Percentiles rank a stretch among this genome's conserved stretches.
Evolutionary conservation across 495 filamentous ascomycete genomes (phyloP).

Genomic region (Tuber brumale): DNA sequence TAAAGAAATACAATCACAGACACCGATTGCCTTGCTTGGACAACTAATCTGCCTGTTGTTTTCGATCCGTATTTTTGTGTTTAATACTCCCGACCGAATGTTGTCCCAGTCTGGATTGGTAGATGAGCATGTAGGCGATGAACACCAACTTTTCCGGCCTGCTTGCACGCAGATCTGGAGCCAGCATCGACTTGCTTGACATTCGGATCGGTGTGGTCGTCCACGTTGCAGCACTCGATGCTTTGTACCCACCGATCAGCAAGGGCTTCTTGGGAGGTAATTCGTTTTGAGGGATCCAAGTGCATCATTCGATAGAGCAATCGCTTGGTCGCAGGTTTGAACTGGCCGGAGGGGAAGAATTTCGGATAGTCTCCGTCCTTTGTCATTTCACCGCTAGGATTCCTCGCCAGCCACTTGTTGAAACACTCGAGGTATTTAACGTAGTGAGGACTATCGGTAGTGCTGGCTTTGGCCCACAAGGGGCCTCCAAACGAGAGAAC

Average conservation of each 20-base stretch:
- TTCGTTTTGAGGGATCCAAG: slow-evolving; percentile 60
- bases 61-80: background rate
- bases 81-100: slow-evolving; percentile 37
- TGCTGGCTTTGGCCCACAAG: slow-evolving; percentile 58
- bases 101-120: slow-evolving; percentile 24
- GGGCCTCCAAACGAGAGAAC: slow-evolving; percentile 58
- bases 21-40: background rate
- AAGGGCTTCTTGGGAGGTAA: slow-evolving; percentile 57
- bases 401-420: slow-evolving; percentile 53
- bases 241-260: slow-evolving; percentile 58
- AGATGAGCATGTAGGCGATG: slow-evolving; percentile 40
- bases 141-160: slow-evolving; percentile 39
- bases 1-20: slow-evolving; percentile 16
- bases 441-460: slow-evolving; percentile 49
- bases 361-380: slow-evolving; percentile 53
- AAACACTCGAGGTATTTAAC: slow-evolving; percentile 56
- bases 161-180: slow-evolving; percentile 33
- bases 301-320: slow-evolving; percentile 71
- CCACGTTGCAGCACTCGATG: slow-evolving; percentile 65
- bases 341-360: slow-evolving; percentile 45
- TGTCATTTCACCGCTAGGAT: slow-evolving; percentile 47
- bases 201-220: slow-evolving; percentile 52
- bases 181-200: slow-evolving; percentile 37
- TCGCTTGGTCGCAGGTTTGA: slow-evolving; percentile 53
- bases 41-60: background rate